Base-by-base conservation (phyloP, 768 basidiomycete genomes). In the Rhodotorula kratochvilovae region DNA sequence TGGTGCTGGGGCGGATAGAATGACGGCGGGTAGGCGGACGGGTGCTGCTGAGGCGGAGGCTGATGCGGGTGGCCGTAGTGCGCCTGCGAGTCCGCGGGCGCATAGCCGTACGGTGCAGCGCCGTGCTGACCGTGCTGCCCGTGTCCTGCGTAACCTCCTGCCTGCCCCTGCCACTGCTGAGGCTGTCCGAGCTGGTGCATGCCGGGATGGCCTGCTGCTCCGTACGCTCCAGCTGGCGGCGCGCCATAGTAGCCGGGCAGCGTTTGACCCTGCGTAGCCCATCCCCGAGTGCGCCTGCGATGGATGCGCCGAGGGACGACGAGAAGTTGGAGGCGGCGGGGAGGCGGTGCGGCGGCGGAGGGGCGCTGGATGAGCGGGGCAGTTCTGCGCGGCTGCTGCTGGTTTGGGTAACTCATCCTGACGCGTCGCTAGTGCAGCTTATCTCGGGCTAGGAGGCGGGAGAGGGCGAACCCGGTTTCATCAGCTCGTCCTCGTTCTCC, bases 261-360 rank as follows among this genome's bases (percentile, higher is more conserved):
- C 15, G 23, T 31, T 23, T 31, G 43, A 29, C 19, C 25, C 6
- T 21, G 27, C 7, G 64, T 66, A 71, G 12, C 63, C 63, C 63
- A 68, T 68, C 62, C 15, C 58, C 62, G 16, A 70, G 55, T 21
- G 73, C 68, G 42, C 73, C 73, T 25, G 66, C 66, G 13, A 70
- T n/a, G 17, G 68, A 57, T 29, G 50, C 57, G 35, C 69, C 69
- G 23, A 70, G 53, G 12, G 53, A 16, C 6, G 68, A 60, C 23
- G 31, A 29, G 42, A 13, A 45, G 3, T 8, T n/a, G 3, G 45
- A 2, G 21, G 29, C 16, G 6, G 42, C 7, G 12, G 58, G 8
- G 19, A 13, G 58, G 13, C 2, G 58, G 23, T 31, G 48, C 36
- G 2, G n/a, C 6, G 0, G 39, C n/a, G 1, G 63, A 36, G 3